Evolutionary conservation across 1,284 basidiomycete species (phyloP).

Genomic region (Heterobasidion annosum): DNA sequence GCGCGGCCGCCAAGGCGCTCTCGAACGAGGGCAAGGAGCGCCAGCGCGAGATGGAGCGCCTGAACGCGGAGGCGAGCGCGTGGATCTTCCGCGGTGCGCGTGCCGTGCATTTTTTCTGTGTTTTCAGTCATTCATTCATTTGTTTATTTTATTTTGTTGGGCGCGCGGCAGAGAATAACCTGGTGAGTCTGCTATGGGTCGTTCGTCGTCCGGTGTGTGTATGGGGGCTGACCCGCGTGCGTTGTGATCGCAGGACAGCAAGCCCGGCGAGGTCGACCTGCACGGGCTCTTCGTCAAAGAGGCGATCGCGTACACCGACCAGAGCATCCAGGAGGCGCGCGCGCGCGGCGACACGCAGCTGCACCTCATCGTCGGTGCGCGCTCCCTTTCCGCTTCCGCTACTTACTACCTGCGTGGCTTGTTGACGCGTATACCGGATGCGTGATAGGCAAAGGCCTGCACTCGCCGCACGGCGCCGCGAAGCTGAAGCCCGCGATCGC

Average conservation of each 20-base stretch:
- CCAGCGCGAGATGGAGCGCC: slow-evolving; percentile 68
- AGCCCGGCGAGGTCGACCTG: slow-evolving; percentile 75
- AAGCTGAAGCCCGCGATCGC: slow-evolving; percentile 94
- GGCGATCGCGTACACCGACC: slow-evolving; percentile 67
- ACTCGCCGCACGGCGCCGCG: slow-evolving; percentile 72
- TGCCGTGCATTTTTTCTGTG: background rate
- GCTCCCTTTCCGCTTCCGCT: too few species aligned
- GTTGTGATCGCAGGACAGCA: slow-evolving; percentile 40
- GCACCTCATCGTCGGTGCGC: slow-evolving; percentile 81
- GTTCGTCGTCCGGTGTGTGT: background rate
- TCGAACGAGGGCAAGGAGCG: slow-evolving; percentile 80
- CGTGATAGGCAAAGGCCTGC: slow-evolving; percentile 67
- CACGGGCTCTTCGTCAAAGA: slow-evolving; percentile 94
- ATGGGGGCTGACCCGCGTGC: background rate
- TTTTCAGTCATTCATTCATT: too few species aligned
- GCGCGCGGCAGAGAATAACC: slow-evolving; percentile 67
- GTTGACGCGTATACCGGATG: background rate
- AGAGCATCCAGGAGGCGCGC: slow-evolving; percentile 63
- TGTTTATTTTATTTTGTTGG: background rate
- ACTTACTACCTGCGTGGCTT: background rate
- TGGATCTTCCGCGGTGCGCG: slow-evolving; percentile 78
- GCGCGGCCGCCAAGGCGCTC: slow-evolving; percentile 76
- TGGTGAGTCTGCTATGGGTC: slow-evolving; percentile 24
- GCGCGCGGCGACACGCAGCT: slow-evolving; percentile 59
- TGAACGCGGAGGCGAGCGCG: slow-evolving; percentile 81